Conservation (phyloP, 1,139 yeast species). For the Eremothecium sinecaudum region DNA sequence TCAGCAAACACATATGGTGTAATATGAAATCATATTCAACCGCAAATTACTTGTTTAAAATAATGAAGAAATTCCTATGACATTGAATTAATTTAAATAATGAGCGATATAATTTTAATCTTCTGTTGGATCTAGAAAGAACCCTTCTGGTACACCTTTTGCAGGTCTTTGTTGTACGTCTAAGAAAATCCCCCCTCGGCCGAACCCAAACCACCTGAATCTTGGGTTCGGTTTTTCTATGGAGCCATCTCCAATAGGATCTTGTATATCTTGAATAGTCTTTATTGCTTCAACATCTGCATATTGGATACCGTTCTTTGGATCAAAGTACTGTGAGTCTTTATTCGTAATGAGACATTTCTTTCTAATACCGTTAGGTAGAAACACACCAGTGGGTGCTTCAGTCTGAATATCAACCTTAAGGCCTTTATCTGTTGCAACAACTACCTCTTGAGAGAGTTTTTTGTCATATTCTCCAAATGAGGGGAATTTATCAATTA, state of each 20-base stretch:
- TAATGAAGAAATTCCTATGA: background rate
- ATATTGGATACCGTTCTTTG: constrained; percentile 77
- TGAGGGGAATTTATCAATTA: constrained; percentile 48
- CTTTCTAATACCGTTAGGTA: constrained; percentile 58
- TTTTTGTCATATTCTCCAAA: constrained; percentile 54
- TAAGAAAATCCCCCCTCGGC: constrained; percentile 57
- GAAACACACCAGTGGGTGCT: constrained; percentile 65
- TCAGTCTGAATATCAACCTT: constrained; percentile 47
- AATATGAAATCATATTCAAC: background rate
- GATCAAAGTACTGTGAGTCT: constrained; percentile 79
- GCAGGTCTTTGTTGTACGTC: constrained; percentile 56
- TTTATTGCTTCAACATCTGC: constrained; percentile 72
- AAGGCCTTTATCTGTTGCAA: constrained; percentile 37
- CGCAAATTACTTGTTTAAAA: background rate
- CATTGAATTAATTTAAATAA: too few relatives aligned
- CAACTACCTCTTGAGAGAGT: constrained; percentile 34
- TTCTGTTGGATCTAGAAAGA: constrained; percentile 30
- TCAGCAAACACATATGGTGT: too few relatives aligned
- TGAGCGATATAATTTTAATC: too few relatives aligned
- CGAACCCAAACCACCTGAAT: constrained; percentile 60
- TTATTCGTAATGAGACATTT: constrained; percentile 70
- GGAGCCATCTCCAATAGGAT: constrained; percentile 25
- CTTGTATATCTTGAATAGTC: constrained; percentile 57
- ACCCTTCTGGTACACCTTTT: constrained; percentile 83
- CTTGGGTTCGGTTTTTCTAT: constrained; percentile 19